Conservation (phyloP, 23 red algal genomes). For the Gracilaria caudata region DNA sequence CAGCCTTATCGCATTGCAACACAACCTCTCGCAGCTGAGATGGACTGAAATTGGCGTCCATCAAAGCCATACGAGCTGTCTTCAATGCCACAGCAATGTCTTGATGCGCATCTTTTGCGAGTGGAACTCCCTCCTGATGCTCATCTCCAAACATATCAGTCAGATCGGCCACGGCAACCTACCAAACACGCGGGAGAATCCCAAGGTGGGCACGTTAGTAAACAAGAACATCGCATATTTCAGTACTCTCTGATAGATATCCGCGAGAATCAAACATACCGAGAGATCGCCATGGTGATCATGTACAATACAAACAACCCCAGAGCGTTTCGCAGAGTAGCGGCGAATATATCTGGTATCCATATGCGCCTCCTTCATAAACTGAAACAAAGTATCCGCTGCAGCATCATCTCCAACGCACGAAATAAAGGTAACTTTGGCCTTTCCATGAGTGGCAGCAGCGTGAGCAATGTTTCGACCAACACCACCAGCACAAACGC, state of each 20-base stretch:
- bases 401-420: conserved; percentile 54
- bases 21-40: conserved; percentile 26
- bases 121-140: conserved; percentile 10
- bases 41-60: conserved; percentile 52
- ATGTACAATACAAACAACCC: conserved; percentile 59
- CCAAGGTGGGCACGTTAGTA: background rate
- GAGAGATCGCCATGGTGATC: conserved; percentile 32
- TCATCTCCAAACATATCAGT: conserved; percentile 37
- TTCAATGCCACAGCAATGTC: background rate
- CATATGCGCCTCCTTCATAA: conserved; percentile 17
- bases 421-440: conserved; percentile 43
- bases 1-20: background rate
- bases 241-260: background rate
- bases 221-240: background rate
- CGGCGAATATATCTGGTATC: background rate
- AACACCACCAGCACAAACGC: conserved; percentile 61
- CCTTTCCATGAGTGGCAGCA: conserved; percentile 11
- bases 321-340: conserved; percentile 19
- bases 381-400: conserved; percentile 10
- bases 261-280: background rate
- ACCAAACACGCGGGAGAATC: background rate
- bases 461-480: conserved; percentile 68
- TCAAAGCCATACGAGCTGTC: conserved; percentile 18
- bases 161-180: conserved; percentile 51
- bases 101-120: conserved; percentile 9